A percentile compares a stretch with the other conserved stretches of the same genome.
phyloP scores from a whole-genome alignment of 164 flowering plant genomes.

The Nymphaea colorata region DNA sequence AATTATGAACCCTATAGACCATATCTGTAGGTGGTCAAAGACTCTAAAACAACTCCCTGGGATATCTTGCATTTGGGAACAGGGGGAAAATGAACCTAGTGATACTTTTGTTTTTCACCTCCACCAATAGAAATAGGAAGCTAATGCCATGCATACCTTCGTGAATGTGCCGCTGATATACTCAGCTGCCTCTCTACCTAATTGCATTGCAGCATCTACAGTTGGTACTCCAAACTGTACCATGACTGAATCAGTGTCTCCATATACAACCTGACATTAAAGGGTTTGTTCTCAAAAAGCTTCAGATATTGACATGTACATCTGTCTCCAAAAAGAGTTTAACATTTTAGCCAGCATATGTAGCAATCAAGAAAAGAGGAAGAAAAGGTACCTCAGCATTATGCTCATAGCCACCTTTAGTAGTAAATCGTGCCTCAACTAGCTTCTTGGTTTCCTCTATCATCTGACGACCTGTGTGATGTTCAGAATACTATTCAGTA shows the following conservation, averaged over 20 bases:
- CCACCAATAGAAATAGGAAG: too few relatives aligned
- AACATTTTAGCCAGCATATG: too few relatives aligned
- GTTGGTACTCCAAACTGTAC: constrained; percentile 86
- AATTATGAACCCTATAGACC: too few relatives aligned
- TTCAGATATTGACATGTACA: too few relatives aligned
- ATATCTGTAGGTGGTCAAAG: too few relatives aligned
- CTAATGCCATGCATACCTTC: constrained; percentile 29
- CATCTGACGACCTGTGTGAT: constrained; percentile 88
- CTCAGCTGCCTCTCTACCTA: constrained; percentile 98
- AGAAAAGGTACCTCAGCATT: constrained; percentile 69
- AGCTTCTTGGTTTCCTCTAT: constrained; percentile 95
- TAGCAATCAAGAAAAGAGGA: background rate
- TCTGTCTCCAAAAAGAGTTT: too few relatives aligned
- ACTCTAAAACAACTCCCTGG: too few relatives aligned
- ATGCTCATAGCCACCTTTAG: constrained; percentile 70
- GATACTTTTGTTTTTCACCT: too few relatives aligned
- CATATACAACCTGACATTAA: constrained; percentile 71
- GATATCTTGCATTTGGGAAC: too few relatives aligned
- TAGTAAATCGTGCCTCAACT: constrained; percentile 84
- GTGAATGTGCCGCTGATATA: constrained; percentile 78
- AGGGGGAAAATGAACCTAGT: too few relatives aligned
- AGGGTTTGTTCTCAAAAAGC: too few relatives aligned
- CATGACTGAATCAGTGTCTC: constrained; percentile 99
- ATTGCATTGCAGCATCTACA: constrained; percentile 77
- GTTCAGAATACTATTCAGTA: background rate